phyloP scores from a whole-genome alignment of 768 basidiomycete species.

The Tylopilus cervinicoccineus region DNA sequence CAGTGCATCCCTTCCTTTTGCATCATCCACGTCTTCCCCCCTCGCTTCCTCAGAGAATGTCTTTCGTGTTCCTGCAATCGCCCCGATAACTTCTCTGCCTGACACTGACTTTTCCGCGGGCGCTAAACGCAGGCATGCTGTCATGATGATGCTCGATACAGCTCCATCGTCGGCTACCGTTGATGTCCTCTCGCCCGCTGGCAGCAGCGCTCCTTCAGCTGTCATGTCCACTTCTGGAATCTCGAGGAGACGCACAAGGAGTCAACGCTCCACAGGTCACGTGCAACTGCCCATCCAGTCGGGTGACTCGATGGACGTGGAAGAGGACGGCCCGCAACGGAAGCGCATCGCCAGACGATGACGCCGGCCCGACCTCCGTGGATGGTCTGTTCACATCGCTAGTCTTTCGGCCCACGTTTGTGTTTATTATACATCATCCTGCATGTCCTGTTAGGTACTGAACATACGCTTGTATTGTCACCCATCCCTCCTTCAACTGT shows the following conservation, averaged over 20 bases:
- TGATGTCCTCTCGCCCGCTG: conserved; percentile 35
- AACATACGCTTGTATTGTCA: conserved; percentile 11
- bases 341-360: conserved; percentile 69
- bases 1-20: conserved; percentile 7
- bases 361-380: neutral
- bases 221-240: conserved; percentile 25
- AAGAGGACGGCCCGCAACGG: conserved; percentile 72
- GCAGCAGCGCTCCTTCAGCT: conserved; percentile 26
- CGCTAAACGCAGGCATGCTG: conserved; percentile 70
- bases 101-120: conserved; percentile 44
- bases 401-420: no score
- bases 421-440: conserved; percentile 4
- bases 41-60: conserved; percentile 28
- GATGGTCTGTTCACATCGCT: neutral
- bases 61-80: conserved; percentile 24
- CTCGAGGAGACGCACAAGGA: conserved; percentile 54
- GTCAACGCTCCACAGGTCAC: conserved; percentile 36
- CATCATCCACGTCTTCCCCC: conserved; percentile 19
- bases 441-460: conserved; percentile 1
- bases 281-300: conserved; percentile 39
- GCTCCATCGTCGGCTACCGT: conserved; percentile 37
- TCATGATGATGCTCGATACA: conserved; percentile 75
- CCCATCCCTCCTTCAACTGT: neutral
- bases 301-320: conserved; percentile 65
- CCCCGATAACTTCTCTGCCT: conserved; percentile 30